Conservation (phyloP, 2,329 filamentous ascomycete species). For the Xylaria sp. region DNA sequence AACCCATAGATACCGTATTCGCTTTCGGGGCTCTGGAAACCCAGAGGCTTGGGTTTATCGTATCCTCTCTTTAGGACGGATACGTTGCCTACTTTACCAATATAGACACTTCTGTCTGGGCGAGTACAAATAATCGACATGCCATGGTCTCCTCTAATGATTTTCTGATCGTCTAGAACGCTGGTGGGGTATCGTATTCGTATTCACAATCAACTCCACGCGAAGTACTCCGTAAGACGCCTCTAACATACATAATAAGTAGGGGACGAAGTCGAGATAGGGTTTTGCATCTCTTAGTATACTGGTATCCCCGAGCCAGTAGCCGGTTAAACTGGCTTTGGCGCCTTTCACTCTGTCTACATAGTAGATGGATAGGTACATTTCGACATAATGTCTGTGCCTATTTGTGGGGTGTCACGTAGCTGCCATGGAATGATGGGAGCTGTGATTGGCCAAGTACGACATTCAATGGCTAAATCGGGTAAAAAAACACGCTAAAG, state of each 20-base stretch:
- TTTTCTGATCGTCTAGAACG: not conserved
- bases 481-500: slow-evolving; percentile 20
- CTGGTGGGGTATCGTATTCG: slow-evolving; percentile 11
- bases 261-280: not conserved
- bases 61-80: not conserved
- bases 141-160: not conserved
- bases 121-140: too few relatives aligned
- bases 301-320: not conserved
- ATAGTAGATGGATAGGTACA: not conserved
- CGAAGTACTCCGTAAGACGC: not conserved
- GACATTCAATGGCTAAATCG: slow-evolving; percentile 5
- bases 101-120: too few relatives aligned
- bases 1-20: slow-evolving; percentile 16
- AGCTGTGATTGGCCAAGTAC: slow-evolving; percentile 13
- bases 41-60: not conserved
- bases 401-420: not conserved
- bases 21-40: slow-evolving; percentile 4
- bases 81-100: not conserved
- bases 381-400: too few relatives aligned
- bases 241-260: not conserved
- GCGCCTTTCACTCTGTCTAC: not conserved
- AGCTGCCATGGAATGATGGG: not conserved
- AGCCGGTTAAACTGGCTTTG: not conserved
- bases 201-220: not conserved
- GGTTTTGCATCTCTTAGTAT: not conserved